Base-by-base conservation (phyloP, 106 monocot genomes). In the Chionographis japonica region DNA sequence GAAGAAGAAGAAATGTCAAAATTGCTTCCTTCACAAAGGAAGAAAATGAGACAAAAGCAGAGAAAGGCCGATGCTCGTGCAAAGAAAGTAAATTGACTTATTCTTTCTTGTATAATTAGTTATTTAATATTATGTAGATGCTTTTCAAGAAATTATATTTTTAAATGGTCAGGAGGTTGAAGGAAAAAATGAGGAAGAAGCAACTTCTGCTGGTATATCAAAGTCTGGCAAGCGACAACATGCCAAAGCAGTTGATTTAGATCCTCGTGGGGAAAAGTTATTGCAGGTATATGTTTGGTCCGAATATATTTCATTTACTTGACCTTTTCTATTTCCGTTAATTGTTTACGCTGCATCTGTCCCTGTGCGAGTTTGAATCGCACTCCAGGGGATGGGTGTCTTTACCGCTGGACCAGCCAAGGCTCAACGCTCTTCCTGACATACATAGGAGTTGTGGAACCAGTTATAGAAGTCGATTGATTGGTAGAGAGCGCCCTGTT, bases 11-110 rank as follows among this genome's bases (percentile, higher is more conserved):
- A 89, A 61, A 73, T 87, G 78, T 81, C 89, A 67, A 89, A 85
- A 61, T 39, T 92, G 60, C 84, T 71, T 61, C 82, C 97, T 67
- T 72, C 92, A 35, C 97, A 97, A 58, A 97, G 86, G 63, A 92
- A 84, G 79, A 97, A 97, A 78, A 50, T 92, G 62, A 89, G 81
- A 65, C 97, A 97, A 81, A 97, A 92, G 40, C 92, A 92, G 57
- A 92, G 81, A 63, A 97, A 97, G 68, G 92, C 86, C 12, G 97
- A 92, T 68, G 97, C 97, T 72, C 97, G 92, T 68, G 90, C 88
- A 20, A 97, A 92, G 72, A 97, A 89, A 71, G 97, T 89, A 80
- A 70, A 15, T 8, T 55, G 40, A 12, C 35, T 39, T 16, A 4
- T 27, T 19, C 27, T 68, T 68, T 35, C 61, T 19, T 38, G 1